phyloP scores from a whole-genome alignment of 441 rosid species.

The Aleurites moluccanus region DNA sequence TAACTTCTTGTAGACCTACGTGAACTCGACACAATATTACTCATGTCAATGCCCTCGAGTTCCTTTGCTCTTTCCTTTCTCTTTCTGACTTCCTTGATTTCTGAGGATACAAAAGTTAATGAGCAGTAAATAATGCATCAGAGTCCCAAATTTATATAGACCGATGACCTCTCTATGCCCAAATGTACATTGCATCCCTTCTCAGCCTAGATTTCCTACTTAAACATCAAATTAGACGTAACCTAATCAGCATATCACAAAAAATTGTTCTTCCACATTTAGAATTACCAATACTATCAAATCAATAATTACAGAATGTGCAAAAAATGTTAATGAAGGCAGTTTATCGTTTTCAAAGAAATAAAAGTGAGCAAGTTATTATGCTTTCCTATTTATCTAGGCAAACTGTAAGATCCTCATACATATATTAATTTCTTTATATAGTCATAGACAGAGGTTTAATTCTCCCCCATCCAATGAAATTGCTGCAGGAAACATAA shows the following conservation, averaged over 20 bases:
- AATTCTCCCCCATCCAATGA: not conserved
- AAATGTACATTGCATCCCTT: not conserved
- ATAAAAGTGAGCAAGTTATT: not conserved
- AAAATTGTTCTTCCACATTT: not conserved
- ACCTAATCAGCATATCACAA: not conserved
- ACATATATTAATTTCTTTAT: not conserved
- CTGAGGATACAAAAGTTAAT: slow-evolving; percentile 37
- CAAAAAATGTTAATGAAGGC: not conserved
- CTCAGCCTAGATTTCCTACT: not conserved
- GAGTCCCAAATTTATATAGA: not conserved
- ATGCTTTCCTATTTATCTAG: not conserved
- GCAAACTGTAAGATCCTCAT: not conserved
- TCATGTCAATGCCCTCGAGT: slow-evolving; percentile 86
- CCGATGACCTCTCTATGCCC: not conserved
- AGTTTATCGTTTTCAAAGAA: not conserved
- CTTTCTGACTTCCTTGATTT: slow-evolving; percentile 79
- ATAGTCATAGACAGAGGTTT: not conserved
- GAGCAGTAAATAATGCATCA: slow-evolving; percentile 4
- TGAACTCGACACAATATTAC: slow-evolving; percentile 81
- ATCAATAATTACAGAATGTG: not conserved
- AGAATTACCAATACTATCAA: not conserved
- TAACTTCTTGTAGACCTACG: slow-evolving; percentile 71
- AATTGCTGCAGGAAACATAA: not conserved
- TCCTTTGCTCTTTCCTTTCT: slow-evolving; percentile 75
- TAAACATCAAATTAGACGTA: not conserved